Evolutionary conservation across 805 yeast genomes (phyloP).

Genomic region (Saccharomycopsis schoenii): DNA sequence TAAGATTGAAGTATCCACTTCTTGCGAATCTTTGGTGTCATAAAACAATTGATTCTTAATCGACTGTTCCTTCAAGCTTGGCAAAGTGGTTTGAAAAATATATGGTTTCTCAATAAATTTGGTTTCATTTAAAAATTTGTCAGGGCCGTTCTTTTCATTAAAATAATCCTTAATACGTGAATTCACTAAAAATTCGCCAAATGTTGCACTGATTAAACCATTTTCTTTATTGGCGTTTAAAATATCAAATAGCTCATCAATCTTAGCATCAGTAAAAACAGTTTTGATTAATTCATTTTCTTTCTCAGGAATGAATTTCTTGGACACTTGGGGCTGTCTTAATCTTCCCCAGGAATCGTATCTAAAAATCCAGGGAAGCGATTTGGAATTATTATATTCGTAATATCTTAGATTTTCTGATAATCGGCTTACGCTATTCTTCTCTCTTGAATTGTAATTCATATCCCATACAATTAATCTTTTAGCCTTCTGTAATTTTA

Average conservation of each 20-base stretch:
- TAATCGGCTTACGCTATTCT: constrained; percentile 20
- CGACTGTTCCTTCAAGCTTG: constrained; percentile 27
- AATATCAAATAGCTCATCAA: background rate
- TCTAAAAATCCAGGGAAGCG: constrained; percentile 12
- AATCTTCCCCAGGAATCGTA: constrained; percentile 12
- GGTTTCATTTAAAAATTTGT: background rate
- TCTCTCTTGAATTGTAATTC: constrained; percentile 26
- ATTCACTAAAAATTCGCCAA: constrained; percentile 33
- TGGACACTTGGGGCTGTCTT: background rate
- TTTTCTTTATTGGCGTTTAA: background rate
- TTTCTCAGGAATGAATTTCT: background rate
- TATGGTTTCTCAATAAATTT: background rate
- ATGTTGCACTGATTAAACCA: constrained; percentile 25
- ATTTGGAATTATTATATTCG: constrained; percentile 1
- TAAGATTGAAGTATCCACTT: constrained; percentile 8
- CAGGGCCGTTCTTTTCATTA: background rate
- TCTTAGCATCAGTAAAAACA: background rate
- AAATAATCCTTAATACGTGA: background rate
- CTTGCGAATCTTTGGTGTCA: constrained; percentile 22
- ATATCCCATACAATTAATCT: constrained; percentile 32
- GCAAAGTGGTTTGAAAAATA: constrained; percentile 29
- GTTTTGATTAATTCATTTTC: background rate
- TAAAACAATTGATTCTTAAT: constrained; percentile 26
- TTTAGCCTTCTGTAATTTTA: constrained; percentile 28
- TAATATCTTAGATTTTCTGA: constrained; percentile 3